Percentiles rank a stretch among this genome's conserved stretches.
Conservation (phyloP, 805 yeast species). For the Kuraishia ogatae region DNA sequence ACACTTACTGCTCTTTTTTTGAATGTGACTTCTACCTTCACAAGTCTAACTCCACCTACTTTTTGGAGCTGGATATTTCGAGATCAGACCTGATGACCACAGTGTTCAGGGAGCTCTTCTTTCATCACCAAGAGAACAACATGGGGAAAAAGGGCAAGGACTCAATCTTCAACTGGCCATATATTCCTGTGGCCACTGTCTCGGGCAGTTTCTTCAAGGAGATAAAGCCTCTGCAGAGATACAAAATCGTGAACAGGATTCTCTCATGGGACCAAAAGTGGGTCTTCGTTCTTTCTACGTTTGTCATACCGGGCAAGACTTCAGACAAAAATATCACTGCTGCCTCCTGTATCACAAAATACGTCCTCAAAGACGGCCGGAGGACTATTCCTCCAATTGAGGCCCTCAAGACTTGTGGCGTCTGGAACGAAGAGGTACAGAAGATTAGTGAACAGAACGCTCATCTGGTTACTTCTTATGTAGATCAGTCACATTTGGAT, state of each 20-base stretch:
- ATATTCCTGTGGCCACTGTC: conserved; percentile 71
- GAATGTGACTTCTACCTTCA: conserved; percentile 86
- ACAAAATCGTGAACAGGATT: conserved; percentile 46
- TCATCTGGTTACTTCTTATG: conserved; percentile 27
- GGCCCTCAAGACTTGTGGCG: conserved; percentile 46
- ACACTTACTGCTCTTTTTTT: conserved; percentile 58
- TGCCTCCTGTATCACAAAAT: conserved; percentile 55
- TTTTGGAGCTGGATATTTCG: conserved; percentile 71
- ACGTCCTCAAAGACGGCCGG: conserved; percentile 74
- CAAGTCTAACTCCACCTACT: conserved; percentile 82
- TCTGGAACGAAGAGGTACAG: conserved; percentile 44
- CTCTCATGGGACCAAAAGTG: conserved; percentile 85
- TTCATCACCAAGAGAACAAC: conserved; percentile 31
- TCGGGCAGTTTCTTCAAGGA: conserved; percentile 63
- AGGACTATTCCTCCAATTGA: conserved; percentile 63
- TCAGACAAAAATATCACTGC: conserved; percentile 31
- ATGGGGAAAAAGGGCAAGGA: conserved; percentile 19
- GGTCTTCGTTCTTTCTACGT: conserved; percentile 64
- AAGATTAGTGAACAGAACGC: conserved; percentile 30
- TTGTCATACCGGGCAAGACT: conserved; percentile 29
- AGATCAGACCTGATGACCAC: conserved; percentile 54
- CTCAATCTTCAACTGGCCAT: conserved; percentile 36
- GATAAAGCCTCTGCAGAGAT: conserved; percentile 56
- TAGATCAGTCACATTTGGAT: conserved; percentile 12
- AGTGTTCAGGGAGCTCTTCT: conserved; percentile 49